phyloP scores from a whole-genome alignment of 768 basidiomycete species.

The Leucogyrophana mollusca region DNA sequence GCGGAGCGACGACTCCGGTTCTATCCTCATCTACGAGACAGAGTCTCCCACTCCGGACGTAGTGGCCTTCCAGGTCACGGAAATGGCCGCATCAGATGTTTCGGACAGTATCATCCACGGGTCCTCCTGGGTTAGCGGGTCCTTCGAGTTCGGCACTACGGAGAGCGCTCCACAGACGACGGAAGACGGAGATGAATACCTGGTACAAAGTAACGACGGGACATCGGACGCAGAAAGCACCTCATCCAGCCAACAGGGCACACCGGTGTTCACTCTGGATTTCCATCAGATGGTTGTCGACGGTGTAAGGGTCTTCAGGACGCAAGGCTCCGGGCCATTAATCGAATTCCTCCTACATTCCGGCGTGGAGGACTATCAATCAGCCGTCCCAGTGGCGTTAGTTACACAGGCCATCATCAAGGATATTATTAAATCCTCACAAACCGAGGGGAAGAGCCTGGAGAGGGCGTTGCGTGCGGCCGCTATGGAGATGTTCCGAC shows the following conservation, averaged over 20 bases:
- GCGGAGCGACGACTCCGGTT: slow-evolving; percentile 1
- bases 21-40: slow-evolving; percentile 3
- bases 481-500: slow-evolving; percentile 8
- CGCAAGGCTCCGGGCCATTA: slow-evolving; percentile 1
- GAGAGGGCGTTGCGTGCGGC: slow-evolving; percentile 5
- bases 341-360: slow-evolving; percentile 3
- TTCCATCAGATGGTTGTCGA: slow-evolving; percentile 12
- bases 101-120: background rate
- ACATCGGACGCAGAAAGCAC: slow-evolving; percentile 11
- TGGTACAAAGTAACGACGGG: background rate
- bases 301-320: slow-evolving; percentile 1
- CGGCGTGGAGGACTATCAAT: slow-evolving; percentile 4
- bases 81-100: background rate
- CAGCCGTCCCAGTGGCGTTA: slow-evolving; percentile 2
- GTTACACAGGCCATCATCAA: slow-evolving; percentile 3
- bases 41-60: slow-evolving; percentile 1
- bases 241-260: slow-evolving; percentile 3
- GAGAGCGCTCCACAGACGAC: no score
- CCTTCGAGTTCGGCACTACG: no score
- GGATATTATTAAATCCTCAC: slow-evolving; percentile 1
- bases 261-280: slow-evolving; percentile 1
- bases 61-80: background rate
- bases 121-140: no score
- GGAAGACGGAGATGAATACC: background rate
- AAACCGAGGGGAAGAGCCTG: slow-evolving; percentile 2